Percentiles rank a stretch among this genome's conserved stretches.
Evolutionary conservation across 164 flowering plant species (phyloP).

Genomic region (Saururus chinensis): DNA sequence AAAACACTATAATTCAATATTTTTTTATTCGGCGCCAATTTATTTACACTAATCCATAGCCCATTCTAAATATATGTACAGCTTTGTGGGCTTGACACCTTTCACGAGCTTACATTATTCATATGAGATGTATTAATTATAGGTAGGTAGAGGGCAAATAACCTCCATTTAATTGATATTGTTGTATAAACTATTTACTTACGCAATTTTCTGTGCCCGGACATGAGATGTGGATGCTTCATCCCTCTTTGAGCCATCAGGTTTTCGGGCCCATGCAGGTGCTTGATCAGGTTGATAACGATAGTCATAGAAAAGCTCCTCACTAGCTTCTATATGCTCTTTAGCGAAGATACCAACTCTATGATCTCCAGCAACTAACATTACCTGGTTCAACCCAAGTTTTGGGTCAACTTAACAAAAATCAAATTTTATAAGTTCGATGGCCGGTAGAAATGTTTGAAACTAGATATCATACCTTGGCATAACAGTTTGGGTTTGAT

Average conservation of each 20-base stretch:
- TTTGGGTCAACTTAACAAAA: background rate
- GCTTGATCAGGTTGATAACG: constrained; percentile 82
- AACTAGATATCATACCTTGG: constrained; percentile 46
- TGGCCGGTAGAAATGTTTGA: background rate
- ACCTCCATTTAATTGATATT: too few relatives aligned
- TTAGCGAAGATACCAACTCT: constrained; percentile 94
- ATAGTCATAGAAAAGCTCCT: constrained; percentile 93
- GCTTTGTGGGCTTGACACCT: background rate
- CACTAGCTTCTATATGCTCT: constrained; percentile 81
- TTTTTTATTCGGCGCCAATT: background rate
- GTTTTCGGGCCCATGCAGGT: constrained; percentile 89
- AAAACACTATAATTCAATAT: background rate
- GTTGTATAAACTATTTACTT: background rate
- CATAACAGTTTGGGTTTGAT: constrained; percentile 84
- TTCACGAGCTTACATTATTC: background rate
- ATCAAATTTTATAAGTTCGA: background rate
- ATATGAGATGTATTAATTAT: background rate
- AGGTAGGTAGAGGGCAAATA: too few relatives aligned
- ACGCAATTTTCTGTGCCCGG: constrained; percentile 56
- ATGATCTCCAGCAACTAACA: constrained; percentile 96
- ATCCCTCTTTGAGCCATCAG: constrained; percentile 66
- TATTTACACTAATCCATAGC: background rate
- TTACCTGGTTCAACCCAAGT: constrained; percentile 40
- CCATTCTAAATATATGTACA: background rate
- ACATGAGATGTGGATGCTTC: constrained; percentile 48